Evolutionary conservation across 148 eudicot species (phyloP), one percentile per base, ranked within the genome.

Genomic region (Rhododendron williamsianum): DNA sequence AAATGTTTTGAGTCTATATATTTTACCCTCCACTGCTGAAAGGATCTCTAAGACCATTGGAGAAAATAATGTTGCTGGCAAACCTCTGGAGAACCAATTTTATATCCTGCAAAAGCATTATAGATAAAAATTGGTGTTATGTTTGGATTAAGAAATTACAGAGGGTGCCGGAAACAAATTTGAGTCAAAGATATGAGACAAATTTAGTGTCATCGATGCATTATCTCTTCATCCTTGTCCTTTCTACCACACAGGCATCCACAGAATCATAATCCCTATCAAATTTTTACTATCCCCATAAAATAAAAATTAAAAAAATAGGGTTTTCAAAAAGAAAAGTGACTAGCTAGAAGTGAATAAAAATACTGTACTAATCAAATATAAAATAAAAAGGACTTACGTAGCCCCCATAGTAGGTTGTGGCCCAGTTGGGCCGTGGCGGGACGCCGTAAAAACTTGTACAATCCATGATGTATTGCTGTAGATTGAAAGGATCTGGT

Each of bases 51-150:
- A 91, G 83, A 15, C 94, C 94, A 67, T 91, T 92, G 80, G 93
- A 92, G 88, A 92, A 92, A 13, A 92, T 92, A 48, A 92, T 92
- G 84, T 92, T 92, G 90, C 93, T 92, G 3, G 82, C 92, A 88
- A 91, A 92, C 27, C 87, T 84, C 6, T 23, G 52, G 1, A 92
- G 93, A 11, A 86, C 86, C 82, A 81, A 38, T 81, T 88, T 90
- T 54, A 92, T 91, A 35, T 88, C 93, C 93, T 92, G 84, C 56
- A 78, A 46, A 38, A 4, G 27, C 1, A 19, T 41, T 9, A 8
- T 76, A 2, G 27, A 18, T 27, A 76, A 72, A 36, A 18, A 76
- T 69, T 11, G 11, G 41, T 71, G 76, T 30, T 30, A 0, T 30
- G 18, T 71, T 30, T 71, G 36, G 36, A 27, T 4, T 67, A 69